Percentiles rank a stretch among this genome's conserved stretches.
Evolutionary conservation across 2,329 filamentous ascomycete genomes (phyloP).

Genomic region (Didymosphaeria variabile): DNA sequence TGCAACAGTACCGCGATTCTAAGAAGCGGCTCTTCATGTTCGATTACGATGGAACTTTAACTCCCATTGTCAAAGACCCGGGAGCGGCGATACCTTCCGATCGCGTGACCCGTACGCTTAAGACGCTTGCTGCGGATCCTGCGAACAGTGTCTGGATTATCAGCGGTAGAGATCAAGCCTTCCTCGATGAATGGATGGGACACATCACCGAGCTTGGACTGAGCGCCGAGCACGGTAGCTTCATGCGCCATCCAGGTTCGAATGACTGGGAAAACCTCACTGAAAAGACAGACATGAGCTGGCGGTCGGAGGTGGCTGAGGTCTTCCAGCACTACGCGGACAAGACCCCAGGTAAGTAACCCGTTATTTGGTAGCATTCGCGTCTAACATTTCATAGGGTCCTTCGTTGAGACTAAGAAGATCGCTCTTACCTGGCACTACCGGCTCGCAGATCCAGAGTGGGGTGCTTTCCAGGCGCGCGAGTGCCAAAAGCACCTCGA

Average conservation of each 20-base stretch:
- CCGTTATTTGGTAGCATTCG: neutral
- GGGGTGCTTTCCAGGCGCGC: slow-evolving; percentile 78
- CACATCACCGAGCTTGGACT: slow-evolving; percentile 90
- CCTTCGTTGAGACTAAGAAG: slow-evolving; percentile 92
- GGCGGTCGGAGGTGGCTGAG: slow-evolving; percentile 85
- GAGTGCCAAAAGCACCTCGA: slow-evolving; percentile 86
- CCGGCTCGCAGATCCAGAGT: slow-evolving; percentile 86
- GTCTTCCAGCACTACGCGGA: slow-evolving; percentile 91
- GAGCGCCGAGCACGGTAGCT: slow-evolving; percentile 96
- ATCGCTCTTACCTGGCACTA: slow-evolving; percentile 98
- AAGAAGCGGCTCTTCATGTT: slow-evolving; percentile 94
- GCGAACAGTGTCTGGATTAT: slow-evolving; percentile 98
- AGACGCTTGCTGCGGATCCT: slow-evolving; percentile 79
- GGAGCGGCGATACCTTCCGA: slow-evolving; percentile 88
- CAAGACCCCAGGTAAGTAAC: slow-evolving; percentile 74
- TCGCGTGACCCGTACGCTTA: slow-evolving; percentile 80
- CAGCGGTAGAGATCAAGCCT: slow-evolving; percentile 90
- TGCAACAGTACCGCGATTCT: slow-evolving; percentile 77
- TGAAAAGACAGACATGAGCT: slow-evolving; percentile 86
- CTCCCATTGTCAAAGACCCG: slow-evolving; percentile 91
- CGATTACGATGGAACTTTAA: slow-evolving; percentile 97
- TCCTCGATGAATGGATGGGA: slow-evolving; percentile 90
- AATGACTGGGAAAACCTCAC: slow-evolving; percentile 89
- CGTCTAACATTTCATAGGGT: slow-evolving; percentile 62
- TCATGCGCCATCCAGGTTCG: slow-evolving; percentile 81